Evolutionary conservation across 257 asterid species (phyloP).

Genomic region (Verbena officinalis): DNA sequence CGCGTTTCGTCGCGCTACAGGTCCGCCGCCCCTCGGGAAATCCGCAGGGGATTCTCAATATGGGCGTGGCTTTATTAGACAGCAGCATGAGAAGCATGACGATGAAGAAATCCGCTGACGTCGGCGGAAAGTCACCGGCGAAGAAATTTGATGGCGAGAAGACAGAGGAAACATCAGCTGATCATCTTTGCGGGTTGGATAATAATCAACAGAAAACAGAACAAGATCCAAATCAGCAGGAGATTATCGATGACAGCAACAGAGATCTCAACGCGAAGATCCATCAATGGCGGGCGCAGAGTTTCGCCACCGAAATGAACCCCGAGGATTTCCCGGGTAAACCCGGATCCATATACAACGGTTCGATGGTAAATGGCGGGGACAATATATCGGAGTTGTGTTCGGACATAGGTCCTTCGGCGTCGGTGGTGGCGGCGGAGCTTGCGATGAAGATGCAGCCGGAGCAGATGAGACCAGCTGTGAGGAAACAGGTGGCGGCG

Average conservation of each 20-base stretch:
- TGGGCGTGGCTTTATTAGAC: conserved; percentile 58
- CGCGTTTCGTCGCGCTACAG: conserved; percentile 66
- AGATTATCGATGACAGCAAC: conserved; percentile 9
- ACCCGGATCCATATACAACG: conserved; percentile 43
- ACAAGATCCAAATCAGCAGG: neutral
- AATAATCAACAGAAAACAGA: neutral
- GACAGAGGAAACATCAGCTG: neutral
- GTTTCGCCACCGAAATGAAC: conserved; percentile 29
- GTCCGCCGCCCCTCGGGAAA: conserved; percentile 63
- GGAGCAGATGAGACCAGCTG: neutral
- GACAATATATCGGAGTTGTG: conserved; percentile 57
- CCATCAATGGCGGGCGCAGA: conserved; percentile 51
- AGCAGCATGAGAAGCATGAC: conserved; percentile 49
- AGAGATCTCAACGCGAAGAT: conserved; percentile 32
- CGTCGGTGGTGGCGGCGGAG: conserved; percentile 79
- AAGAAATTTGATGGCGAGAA: conserved; percentile 18
- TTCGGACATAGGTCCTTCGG: conserved; percentile 86
- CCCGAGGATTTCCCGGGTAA: conserved; percentile 46
- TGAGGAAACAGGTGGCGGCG: neutral
- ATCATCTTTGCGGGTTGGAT: neutral
- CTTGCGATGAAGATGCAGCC: conserved; percentile 40
- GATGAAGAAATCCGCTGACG: conserved; percentile 11
- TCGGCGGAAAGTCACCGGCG: neutral
- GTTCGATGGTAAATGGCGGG: conserved; percentile 22
- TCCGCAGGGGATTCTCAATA: conserved; percentile 80